Base-by-base conservation (phyloP, 352 stramenopile species). In the Globisporangium abappressorium region DNA sequence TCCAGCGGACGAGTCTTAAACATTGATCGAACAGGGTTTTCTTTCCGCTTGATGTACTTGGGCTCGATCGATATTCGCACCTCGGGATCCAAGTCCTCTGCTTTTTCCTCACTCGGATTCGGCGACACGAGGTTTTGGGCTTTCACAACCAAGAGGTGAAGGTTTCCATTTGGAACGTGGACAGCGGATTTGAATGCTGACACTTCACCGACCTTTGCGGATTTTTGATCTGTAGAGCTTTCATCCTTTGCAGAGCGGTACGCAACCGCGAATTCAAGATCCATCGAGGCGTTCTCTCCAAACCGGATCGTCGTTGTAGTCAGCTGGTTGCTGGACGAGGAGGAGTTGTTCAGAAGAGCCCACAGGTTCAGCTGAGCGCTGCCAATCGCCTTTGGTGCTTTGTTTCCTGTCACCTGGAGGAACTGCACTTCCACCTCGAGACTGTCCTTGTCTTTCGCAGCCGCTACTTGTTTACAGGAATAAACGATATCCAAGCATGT, bases 1-100 rank as follows among this genome's bases (percentile, higher is more conserved):
- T 88, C 77, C 12, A 88, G 65, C 3, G 76, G 74, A 5, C 72
- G 75, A 1, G 80, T 88, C 65, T 85, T 88, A 11, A 83, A 74
- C 72, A 79, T 85, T 14, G 80, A 78, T 6, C 70, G 68, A 3
- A 81, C 70, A 12, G 75, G 75, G 36, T 85, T 80, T 8, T 87
- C 74, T 63, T 88, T 88, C 8, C 77, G 67, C 58, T 79, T 78
- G 46, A 83, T 74, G 58, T 81, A 82, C 49, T 81, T 81, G 2
- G 80, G 80, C 49, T 88, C 79, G 18, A 85, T 72, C 1, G 69
- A 70, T 6, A 87, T 28, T 0, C 79, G 77, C 7, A 87, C 79
- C 71, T 87, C 79, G 1, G 77, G 77, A 24, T 87, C 79, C n/a
- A 87, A 57, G 7, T 85, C 77, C 15, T 72, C 68, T 2, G 67